phyloP scores from a whole-genome alignment of 106 monocot genomes.

The Dactylorhiza incarnata region DNA sequence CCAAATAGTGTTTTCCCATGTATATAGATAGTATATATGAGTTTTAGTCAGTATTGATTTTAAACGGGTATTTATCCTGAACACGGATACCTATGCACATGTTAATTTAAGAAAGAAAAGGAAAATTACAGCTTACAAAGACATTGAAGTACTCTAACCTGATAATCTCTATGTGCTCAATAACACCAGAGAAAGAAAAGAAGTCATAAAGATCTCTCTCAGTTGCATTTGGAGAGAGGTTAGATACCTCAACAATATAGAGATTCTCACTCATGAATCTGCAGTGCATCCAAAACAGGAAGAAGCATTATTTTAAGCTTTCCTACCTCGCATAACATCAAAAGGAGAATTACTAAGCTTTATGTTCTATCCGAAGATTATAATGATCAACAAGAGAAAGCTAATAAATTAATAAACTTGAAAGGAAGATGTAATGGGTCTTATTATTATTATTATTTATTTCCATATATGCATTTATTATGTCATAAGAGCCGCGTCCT shows the following conservation, averaged over 20 bases:
- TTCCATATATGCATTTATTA: too few species aligned
- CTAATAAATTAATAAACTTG: background rate
- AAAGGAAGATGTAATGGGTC: too few species aligned
- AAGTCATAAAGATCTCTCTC: constrained; percentile 84
- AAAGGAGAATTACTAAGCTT: background rate
- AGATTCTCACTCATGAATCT: constrained; percentile 45
- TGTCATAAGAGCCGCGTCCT: too few species aligned
- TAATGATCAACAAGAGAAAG: background rate
- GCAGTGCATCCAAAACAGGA: constrained; percentile 13
- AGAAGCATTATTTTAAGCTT: background rate
- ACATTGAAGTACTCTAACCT: constrained; percentile 35
- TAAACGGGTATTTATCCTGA: background rate
- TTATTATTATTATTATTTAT: too few species aligned
- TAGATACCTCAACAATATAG: constrained; percentile 72
- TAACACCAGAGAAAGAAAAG: constrained; percentile 89
- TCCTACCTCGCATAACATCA: background rate
- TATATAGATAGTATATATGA: too few species aligned
- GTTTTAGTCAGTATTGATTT: background rate
- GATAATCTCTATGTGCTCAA: constrained; percentile 82
- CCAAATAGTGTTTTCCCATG: too few species aligned
- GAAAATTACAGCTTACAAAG: background rate
- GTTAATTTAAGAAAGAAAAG: background rate
- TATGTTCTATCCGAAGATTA: background rate
- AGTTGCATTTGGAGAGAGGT: constrained; percentile 69
- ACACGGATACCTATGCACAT: background rate